Evolutionary conservation across 2,329 filamentous ascomycete genomes (phyloP).

Genomic region (Verticillium longisporum): DNA sequence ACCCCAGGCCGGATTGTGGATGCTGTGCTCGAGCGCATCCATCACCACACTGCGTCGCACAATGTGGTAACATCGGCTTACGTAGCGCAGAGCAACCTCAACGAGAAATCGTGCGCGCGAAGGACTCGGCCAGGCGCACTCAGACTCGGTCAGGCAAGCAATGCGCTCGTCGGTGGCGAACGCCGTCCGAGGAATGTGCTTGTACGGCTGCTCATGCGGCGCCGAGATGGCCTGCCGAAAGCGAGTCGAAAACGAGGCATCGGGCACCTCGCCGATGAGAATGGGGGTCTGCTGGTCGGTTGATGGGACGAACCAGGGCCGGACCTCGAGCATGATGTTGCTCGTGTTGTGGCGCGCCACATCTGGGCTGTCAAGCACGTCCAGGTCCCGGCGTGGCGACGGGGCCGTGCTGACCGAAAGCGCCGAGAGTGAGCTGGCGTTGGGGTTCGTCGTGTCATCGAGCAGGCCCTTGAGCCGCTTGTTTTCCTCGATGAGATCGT

Average conservation of each 20-base stretch:
- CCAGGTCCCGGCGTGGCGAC: background rate
- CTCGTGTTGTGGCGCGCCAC: conserved; percentile 7
- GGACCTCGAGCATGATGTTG: conserved; percentile 14
- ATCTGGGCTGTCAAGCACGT: conserved; percentile 2
- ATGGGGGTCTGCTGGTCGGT: conserved; percentile 24
- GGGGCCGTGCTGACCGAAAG: background rate
- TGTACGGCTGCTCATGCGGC: conserved; percentile 13
- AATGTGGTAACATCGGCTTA: conserved; percentile 33
- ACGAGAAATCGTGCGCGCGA: conserved; percentile 28
- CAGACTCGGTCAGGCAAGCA: conserved; percentile 17
- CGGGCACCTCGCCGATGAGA: conserved; percentile 27
- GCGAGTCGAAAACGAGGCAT: conserved; percentile 27
- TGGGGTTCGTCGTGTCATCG: background rate
- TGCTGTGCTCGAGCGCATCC: conserved; percentile 26
- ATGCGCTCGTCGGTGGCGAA: conserved; percentile 24
- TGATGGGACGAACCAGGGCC: conserved; percentile 27
- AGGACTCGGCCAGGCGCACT: conserved; percentile 29
- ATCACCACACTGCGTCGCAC: conserved; percentile 29
- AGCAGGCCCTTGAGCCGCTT: conserved; percentile 17
- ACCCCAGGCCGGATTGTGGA: conserved; percentile 24
- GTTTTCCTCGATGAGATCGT: conserved; percentile 26
- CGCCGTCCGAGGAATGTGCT: conserved; percentile 25
- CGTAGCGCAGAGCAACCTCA: conserved; percentile 31
- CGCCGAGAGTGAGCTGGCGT: background rate
- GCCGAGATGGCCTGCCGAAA: conserved; percentile 26